These are phyloP conservation scores for Thalassiosira hispida DNA, from an alignment of 352 stramenopile species.

Conservation along the genomic window DNA sequence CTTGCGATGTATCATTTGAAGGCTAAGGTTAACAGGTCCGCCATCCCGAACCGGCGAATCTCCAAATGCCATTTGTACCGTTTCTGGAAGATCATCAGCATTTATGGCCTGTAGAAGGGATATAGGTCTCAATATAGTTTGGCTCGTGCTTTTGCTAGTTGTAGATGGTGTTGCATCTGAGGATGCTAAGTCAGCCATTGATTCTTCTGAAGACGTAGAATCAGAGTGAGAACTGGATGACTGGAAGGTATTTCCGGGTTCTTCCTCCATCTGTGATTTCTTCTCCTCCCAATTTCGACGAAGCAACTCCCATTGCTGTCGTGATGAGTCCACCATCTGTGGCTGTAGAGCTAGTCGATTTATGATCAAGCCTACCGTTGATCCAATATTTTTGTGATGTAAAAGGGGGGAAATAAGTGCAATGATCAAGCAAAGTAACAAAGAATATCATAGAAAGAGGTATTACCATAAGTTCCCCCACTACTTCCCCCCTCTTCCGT, in stretches of 20 bases:
- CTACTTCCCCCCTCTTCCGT: constrained; percentile 4
- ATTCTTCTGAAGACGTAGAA: background rate
- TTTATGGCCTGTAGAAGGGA: constrained; percentile 34
- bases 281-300: constrained; percentile 36
- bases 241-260: background rate
- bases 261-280: constrained; percentile 5
- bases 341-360: constrained; percentile 62
- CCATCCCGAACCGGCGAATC: constrained; percentile 63
- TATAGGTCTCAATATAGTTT: constrained; percentile 27
- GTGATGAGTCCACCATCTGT: constrained; percentile 32
- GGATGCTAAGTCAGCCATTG: background rate
- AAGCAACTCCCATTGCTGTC: constrained; percentile 25
- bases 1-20: constrained; percentile 79
- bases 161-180: background rate
- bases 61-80: constrained; percentile 65
- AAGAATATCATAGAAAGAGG: no score
- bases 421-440: no score
- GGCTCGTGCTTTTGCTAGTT: background rate
- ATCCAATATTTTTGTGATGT: no score
- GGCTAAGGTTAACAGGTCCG: constrained; percentile 71
- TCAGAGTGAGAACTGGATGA: background rate
- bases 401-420: no score
- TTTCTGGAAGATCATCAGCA: constrained; percentile 54
- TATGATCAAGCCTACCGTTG: constrained; percentile 75
- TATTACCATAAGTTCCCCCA: constrained; percentile 76